These are phyloP conservation scores for Russula emetica DNA, from an alignment of 768 basidiomycete species.

Conservation along the genomic window DNA sequence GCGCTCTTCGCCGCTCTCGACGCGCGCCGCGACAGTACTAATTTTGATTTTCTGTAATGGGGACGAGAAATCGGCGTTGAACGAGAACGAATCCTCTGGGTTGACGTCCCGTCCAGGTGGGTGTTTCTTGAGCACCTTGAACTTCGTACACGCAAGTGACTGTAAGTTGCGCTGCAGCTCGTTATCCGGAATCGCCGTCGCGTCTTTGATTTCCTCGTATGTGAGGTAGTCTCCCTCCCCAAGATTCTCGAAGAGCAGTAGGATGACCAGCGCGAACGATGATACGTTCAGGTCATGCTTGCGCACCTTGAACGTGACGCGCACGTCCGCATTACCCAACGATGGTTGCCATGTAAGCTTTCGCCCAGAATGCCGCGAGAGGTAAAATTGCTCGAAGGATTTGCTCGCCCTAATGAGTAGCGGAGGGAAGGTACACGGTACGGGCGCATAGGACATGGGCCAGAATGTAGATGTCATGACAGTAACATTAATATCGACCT, in stretches of 20 bases:
- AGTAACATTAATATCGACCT: slow-evolving; percentile 78
- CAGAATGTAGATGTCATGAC: slow-evolving; percentile 97
- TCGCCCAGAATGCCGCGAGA: slow-evolving; percentile 83
- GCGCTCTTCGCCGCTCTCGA: slow-evolving; percentile 82
- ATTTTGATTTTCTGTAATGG: slow-evolving; percentile 90
- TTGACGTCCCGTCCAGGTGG: slow-evolving; percentile 84
- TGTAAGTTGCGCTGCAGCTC: slow-evolving; percentile 93
- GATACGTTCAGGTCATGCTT: slow-evolving; percentile 91
- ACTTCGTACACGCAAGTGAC: slow-evolving; percentile 93
- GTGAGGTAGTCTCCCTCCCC: slow-evolving; percentile 64
- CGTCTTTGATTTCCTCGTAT: slow-evolving; percentile 75
- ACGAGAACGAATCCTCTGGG: slow-evolving; percentile 76
- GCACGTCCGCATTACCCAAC: slow-evolving; percentile 86
- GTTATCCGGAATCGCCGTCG: slow-evolving; percentile 65
- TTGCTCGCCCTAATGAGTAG: slow-evolving; percentile 59
- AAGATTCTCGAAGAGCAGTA: slow-evolving; percentile 80
- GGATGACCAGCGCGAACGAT: slow-evolving; percentile 81
- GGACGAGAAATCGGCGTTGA: slow-evolving; percentile 79
- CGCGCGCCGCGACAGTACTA: slow-evolving; percentile 78
- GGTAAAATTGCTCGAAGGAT: slow-evolving; percentile 87
- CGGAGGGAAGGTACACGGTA: slow-evolving; percentile 64
- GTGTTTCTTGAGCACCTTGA: slow-evolving; percentile 85
- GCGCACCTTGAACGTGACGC: slow-evolving; percentile 70
- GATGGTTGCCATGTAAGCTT: slow-evolving; percentile 90
- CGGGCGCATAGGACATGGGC: slow-evolving; percentile 71